Percentiles rank a stretch among this genome's conserved stretches.
These are phyloP conservation scores for Penicillium capsulatum DNA, from an alignment of 2,329 filamentous ascomycete genomes.

Conservation along the genomic window DNA sequence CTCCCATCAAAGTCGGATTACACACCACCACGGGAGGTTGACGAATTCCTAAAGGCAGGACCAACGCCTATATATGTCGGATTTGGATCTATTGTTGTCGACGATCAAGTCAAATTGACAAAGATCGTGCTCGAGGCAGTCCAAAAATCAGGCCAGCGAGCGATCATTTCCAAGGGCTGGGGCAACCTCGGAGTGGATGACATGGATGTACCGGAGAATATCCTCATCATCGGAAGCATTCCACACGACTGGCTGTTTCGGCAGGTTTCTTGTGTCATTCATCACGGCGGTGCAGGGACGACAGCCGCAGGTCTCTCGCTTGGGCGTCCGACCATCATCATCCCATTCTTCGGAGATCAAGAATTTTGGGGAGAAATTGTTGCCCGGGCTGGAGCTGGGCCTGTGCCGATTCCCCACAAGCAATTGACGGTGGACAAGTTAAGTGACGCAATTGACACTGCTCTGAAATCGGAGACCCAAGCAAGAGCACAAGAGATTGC, in stretches of 20 bases:
- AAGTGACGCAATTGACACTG: constrained; percentile 59
- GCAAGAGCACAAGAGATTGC: constrained; percentile 57
- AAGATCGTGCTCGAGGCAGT: constrained; percentile 69
- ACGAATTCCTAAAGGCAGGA: constrained; percentile 62
- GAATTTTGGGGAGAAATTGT: constrained; percentile 81
- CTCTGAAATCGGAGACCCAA: constrained; percentile 57
- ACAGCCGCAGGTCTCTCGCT: constrained; percentile 80
- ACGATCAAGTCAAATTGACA: constrained; percentile 68
- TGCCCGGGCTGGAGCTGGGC: constrained; percentile 66
- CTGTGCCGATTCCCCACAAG: constrained; percentile 65
- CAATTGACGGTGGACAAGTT: constrained; percentile 63
- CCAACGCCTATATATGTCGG: constrained; percentile 76
- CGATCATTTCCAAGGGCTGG: constrained; percentile 83
- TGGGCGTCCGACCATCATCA: constrained; percentile 74
- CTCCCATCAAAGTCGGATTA: constrained; percentile 64
- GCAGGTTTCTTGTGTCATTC: constrained; percentile 74
- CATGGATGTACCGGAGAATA: constrained; percentile 64
- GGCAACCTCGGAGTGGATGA: constrained; percentile 73
- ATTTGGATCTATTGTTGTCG: constrained; percentile 77
- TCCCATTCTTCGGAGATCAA: constrained; percentile 85
- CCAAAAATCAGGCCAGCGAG: constrained; percentile 63
- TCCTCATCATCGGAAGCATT: constrained; percentile 79
- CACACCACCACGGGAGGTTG: constrained; percentile 61
- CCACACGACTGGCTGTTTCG: constrained; percentile 89
- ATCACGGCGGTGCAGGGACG: constrained; percentile 84